Evolutionary conservation across 1,284 basidiomycete genomes (phyloP).

Genomic region (Clitocybe nebularis): DNA sequence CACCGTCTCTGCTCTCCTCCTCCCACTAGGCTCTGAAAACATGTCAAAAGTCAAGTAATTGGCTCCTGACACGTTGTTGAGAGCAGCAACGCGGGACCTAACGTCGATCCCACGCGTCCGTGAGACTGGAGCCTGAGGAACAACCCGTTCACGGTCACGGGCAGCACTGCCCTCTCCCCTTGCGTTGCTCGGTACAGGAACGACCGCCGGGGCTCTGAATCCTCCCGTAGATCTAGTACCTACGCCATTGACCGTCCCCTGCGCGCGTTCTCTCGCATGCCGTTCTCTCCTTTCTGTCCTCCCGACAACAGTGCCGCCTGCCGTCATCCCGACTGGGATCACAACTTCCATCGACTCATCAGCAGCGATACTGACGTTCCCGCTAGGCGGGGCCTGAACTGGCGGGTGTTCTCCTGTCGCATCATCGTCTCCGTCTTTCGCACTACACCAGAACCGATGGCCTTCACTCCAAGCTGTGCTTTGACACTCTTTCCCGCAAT

Average conservation of each 20-base stretch:
- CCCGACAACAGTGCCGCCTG: slow-evolving; percentile 1
- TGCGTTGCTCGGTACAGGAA: too few relatives aligned
- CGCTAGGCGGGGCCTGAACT: neutral
- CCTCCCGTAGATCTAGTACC: too few relatives aligned
- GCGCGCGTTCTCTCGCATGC: slow-evolving; percentile 2
- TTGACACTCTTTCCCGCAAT: slow-evolving; percentile 98
- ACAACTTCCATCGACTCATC: slow-evolving; percentile 3
- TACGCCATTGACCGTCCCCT: neutral
- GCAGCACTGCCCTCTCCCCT: neutral
- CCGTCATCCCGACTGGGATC: slow-evolving; percentile 1
- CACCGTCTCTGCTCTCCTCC: slow-evolving; percentile 6
- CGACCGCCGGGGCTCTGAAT: too few relatives aligned
- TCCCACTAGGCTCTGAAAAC: slow-evolving; percentile 1
- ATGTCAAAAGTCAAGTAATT: neutral
- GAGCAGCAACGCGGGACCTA: neutral
- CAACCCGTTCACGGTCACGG: neutral
- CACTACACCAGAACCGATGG: slow-evolving; percentile 87
- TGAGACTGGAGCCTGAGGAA: neutral
- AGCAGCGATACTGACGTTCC: slow-evolving; percentile 1
- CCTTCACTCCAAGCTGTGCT: slow-evolving; percentile 97
- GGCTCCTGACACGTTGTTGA: neutral
- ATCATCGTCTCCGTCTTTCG: slow-evolving; percentile 69
- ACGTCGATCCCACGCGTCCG: neutral
- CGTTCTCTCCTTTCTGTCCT: slow-evolving; percentile 2
- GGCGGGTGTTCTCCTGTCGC: slow-evolving; percentile 6